Evolutionary conservation across 1,284 basidiomycete species (phyloP).

Genomic region (Malassezia furfur): DNA sequence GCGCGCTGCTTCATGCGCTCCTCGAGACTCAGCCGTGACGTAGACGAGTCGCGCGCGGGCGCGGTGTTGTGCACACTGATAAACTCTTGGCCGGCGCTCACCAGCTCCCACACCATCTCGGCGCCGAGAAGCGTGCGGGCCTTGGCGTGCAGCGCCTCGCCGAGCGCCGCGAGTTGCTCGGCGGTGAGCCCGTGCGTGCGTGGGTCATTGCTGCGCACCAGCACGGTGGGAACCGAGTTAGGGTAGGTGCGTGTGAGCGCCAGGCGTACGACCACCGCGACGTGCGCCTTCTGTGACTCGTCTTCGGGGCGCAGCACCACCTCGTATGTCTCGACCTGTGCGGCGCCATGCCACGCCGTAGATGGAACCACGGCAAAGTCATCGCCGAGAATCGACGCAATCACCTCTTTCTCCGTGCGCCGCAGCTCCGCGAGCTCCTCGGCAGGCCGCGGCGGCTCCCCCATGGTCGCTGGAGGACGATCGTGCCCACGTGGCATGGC

Average conservation of each 20-base stretch:
- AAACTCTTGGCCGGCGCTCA: constrained; percentile 34
- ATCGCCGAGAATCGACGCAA: constrained; percentile 33
- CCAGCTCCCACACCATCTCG: constrained; percentile 49
- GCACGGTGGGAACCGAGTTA: constrained; percentile 25
- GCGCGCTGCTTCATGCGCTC: constrained; percentile 39
- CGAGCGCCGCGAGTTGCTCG: constrained; percentile 22
- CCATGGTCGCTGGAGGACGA: not conserved
- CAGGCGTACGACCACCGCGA: constrained; percentile 27
- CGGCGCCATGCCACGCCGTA: constrained; percentile 25
- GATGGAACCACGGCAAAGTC: constrained; percentile 29
- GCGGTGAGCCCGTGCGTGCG: constrained; percentile 25
- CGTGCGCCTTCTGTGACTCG: constrained; percentile 29
- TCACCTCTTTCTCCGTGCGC: constrained; percentile 36
- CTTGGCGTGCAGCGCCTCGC: constrained; percentile 22
- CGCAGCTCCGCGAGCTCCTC: constrained; percentile 35
- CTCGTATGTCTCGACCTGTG: constrained; percentile 31
- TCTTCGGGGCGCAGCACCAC: constrained; percentile 33
- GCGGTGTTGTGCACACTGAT: constrained; percentile 31
- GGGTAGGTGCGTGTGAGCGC: constrained; percentile 41
- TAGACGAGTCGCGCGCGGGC: constrained; percentile 18
- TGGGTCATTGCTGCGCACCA: constrained; percentile 24
- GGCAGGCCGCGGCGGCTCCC: not conserved
- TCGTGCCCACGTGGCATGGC: constrained; percentile 8
- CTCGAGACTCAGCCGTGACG: constrained; percentile 33
- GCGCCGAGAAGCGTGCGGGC: constrained; percentile 37